These are phyloP conservation scores for Microascus cirrosus DNA, from an alignment of 2,329 filamentous ascomycete genomes.

Conservation along the genomic window DNA sequence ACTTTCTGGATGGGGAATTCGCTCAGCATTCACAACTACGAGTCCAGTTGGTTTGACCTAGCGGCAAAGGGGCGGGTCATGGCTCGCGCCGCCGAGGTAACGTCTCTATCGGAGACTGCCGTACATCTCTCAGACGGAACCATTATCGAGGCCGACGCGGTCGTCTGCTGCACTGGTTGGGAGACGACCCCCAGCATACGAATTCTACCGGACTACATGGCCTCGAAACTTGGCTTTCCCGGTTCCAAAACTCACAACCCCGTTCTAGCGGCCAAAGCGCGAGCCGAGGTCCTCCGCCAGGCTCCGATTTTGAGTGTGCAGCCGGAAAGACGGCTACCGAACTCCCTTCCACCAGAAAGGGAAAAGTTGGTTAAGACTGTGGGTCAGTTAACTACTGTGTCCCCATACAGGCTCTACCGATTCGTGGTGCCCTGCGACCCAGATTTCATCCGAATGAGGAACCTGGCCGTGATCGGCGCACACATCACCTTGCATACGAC, in stretches of 20 bases:
- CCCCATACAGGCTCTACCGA: conserved; percentile 5
- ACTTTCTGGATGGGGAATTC: conserved; percentile 10
- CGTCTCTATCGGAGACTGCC: conserved; percentile 1
- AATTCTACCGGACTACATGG: conserved; percentile 2
- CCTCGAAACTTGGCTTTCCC: conserved; percentile 1
- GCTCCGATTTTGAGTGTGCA: background rate
- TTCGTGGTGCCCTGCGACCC: conserved; percentile 4
- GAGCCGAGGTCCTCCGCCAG: background rate
- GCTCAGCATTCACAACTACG: conserved; percentile 9
- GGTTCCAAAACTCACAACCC: background rate
- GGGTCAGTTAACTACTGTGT: background rate
- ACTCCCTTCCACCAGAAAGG: background rate
- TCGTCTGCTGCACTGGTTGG: conserved; percentile 9
- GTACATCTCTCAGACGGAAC: conserved; percentile 7
- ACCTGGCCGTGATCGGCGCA: conserved; percentile 6
- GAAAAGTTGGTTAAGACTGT: background rate
- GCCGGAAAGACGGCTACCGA: background rate
- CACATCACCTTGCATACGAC: conserved; percentile 7
- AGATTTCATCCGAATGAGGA: conserved; percentile 4
- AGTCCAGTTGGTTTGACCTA: conserved; percentile 8
- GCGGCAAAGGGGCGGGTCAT: conserved; percentile 6
- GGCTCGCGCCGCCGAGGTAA: conserved; percentile 7
- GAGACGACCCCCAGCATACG: conserved; percentile 4
- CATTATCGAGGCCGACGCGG: conserved; percentile 5
- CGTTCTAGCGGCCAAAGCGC: background rate